These are phyloP conservation scores for Pterula multifida DNA, from an alignment of 1,284 basidiomycete species.

Conservation along the genomic window DNA sequence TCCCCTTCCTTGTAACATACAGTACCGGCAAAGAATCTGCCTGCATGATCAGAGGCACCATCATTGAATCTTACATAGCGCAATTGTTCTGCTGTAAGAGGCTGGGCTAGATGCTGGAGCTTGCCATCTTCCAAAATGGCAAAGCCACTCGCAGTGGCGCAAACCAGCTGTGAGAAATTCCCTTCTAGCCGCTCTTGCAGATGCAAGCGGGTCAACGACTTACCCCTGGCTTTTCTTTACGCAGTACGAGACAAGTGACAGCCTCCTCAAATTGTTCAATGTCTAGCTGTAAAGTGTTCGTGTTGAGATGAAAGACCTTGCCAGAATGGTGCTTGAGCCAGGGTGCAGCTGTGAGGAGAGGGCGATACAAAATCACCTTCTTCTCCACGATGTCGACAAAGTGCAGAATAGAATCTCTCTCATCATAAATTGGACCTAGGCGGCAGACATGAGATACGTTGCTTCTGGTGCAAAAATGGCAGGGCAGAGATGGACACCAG, in stretches of 20 bases:
- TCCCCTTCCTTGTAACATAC: slow-evolving; percentile 33
- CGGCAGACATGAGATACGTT: slow-evolving; percentile 8
- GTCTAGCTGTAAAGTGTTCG: slow-evolving; percentile 23
- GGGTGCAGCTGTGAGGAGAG: neutral
- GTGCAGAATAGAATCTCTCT: slow-evolving; percentile 37
- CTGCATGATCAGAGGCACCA: slow-evolving; percentile 51
- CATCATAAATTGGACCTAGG: slow-evolving; percentile 51
- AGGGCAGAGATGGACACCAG: slow-evolving; percentile 6
- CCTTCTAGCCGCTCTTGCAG: neutral
- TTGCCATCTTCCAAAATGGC: slow-evolving; percentile 34
- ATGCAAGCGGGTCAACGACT: slow-evolving; percentile 11
- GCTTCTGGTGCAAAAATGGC: slow-evolving; percentile 7
- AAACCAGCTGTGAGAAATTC: slow-evolving; percentile 33
- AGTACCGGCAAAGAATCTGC: slow-evolving; percentile 56
- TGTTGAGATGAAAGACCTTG: slow-evolving; percentile 45
- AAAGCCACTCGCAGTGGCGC: slow-evolving; percentile 39
- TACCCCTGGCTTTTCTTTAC: slow-evolving; percentile 34
- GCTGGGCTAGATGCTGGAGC: slow-evolving; percentile 35
- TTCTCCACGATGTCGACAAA: slow-evolving; percentile 56
- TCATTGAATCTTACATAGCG: slow-evolving; percentile 53
- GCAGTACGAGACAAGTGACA: slow-evolving; percentile 41
- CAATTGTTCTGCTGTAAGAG: slow-evolving; percentile 28
- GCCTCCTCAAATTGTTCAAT: slow-evolving; percentile 37
- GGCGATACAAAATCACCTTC: slow-evolving; percentile 22
- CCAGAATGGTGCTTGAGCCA: slow-evolving; percentile 3